Evolutionary conservation across 208 protist genomes (phyloP).

Genomic region (Phytomonas sp.): DNA sequence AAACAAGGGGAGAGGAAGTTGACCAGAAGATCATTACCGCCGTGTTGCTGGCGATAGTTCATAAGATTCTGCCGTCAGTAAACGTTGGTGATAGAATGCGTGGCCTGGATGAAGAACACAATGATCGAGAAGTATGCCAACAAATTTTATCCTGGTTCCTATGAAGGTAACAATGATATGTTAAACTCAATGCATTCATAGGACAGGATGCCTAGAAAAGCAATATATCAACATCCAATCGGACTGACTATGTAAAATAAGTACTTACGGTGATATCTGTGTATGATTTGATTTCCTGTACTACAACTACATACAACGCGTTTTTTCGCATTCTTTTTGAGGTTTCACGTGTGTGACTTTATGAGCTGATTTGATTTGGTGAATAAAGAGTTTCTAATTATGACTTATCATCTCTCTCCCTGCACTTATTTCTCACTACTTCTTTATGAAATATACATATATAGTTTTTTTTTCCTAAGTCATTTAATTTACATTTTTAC

Average conservation of each 20-base stretch:
- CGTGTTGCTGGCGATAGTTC: not conserved
- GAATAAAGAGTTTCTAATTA: not conserved
- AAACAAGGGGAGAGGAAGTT: not conserved
- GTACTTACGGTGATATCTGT: not conserved
- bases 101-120: not conserved
- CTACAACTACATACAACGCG: not conserved
- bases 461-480: not conserved
- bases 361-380: not conserved
- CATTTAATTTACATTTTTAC: slow-evolving; percentile 11
- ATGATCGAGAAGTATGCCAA: not conserved
- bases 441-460: slow-evolving; percentile 2
- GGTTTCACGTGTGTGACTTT: not conserved
- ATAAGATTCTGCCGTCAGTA: not conserved
- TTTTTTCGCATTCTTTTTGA: not conserved
- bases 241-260: not conserved
- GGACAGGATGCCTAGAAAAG: not conserved
- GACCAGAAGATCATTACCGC: not conserved
- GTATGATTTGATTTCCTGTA: not conserved
- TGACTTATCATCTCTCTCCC: not conserved
- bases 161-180: not conserved
- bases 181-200: not conserved
- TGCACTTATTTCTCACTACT: not conserved
- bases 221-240: not conserved
- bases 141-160: not conserved
- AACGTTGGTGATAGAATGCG: not conserved